Evolutionary conservation across 2,329 filamentous ascomycete species (phyloP), one percentile per base, ranked within the genome.

Genomic region (Lecanicillium sp.): DNA sequence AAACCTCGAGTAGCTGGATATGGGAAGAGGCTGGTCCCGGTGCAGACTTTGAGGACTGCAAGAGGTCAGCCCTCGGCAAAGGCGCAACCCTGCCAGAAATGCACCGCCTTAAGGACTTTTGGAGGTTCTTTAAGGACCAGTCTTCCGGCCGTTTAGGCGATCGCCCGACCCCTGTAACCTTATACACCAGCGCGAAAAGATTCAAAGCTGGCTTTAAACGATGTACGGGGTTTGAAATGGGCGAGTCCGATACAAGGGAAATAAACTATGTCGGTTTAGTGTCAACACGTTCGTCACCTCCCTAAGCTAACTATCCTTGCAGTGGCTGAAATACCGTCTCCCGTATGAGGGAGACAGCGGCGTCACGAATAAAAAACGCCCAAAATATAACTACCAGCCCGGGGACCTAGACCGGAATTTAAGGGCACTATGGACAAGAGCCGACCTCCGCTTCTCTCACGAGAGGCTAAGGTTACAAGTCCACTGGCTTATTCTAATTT

Each of bases 361-460:
- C 15, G 34, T 36, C 11, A 29, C 9, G 4, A 12, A 36, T 36
- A 29, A 28, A 9, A 27, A 28, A 19, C 22, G 34, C 9, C 34
- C 34, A 18, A 36, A 36, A 36, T 36, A 29, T n/a, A 36, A 36
- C 6, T 36, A 36, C 34, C 28, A 36, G 25, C 34, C 34, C n/a
- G 22, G 19, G 25, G 34, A 36, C 11, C 25, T 36, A 11, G 34
- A 36, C 19, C 34, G 34, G 8, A 36, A 36, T 27, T 27, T 36
- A 8, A 36, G 29, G 29, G 34, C 34, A 36, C 22, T 36, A 13
- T 36, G 34, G 34, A 36, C 15, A 8, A 22, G 34, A 19, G 18
- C 22, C 25, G 34, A 36, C 12, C 28, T 36, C 19, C 16, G 12
- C 11, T 22, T 36, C 11, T 17, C 22, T 11, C 34, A 36, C 29